Conservation (phyloP, 2,329 filamentous ascomycete genomes). For the Penicillium glabrum region DNA sequence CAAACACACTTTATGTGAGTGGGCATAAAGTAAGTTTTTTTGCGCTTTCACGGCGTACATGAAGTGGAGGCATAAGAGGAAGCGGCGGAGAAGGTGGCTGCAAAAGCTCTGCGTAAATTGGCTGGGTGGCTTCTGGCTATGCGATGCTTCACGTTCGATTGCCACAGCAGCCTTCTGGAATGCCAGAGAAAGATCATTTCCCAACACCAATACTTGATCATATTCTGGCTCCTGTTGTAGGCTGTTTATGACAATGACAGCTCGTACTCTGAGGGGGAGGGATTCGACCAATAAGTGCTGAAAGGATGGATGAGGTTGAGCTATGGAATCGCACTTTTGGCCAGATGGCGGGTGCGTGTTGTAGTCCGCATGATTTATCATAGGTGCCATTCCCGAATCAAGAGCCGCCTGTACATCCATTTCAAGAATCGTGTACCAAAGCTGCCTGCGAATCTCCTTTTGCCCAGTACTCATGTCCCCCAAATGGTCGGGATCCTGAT, state of each 20-base stretch:
- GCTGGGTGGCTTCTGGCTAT: neutral
- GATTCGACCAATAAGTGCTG: slow-evolving; percentile 11
- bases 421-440: slow-evolving; percentile 40
- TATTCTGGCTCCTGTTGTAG: slow-evolving; percentile 21
- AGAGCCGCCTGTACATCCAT: slow-evolving; percentile 32
- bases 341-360: slow-evolving; percentile 26
- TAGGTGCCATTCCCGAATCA: slow-evolving; percentile 30
- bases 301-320: neutral
- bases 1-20: slow-evolving; percentile 27
- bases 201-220: slow-evolving; percentile 19
- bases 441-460: slow-evolving; percentile 28
- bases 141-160: neutral
- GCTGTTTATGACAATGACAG: slow-evolving; percentile 19
- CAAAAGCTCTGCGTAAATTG: slow-evolving; percentile 18
- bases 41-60: slow-evolving; percentile 25
- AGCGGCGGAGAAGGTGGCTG: slow-evolving; percentile 22
- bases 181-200: slow-evolving; percentile 10
- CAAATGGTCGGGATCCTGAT: slow-evolving; percentile 5
- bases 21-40: slow-evolving; percentile 23
- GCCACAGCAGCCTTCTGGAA: slow-evolving; percentile 6
- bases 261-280: slow-evolving; percentile 12
- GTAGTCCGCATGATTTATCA: slow-evolving; percentile 32
- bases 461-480: neutral
- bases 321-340: slow-evolving; percentile 10
- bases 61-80: slow-evolving; percentile 21